Evolutionary conservation across 2,329 filamentous ascomycete genomes (phyloP).

Genomic region (Sclerotinia nivalis): DNA sequence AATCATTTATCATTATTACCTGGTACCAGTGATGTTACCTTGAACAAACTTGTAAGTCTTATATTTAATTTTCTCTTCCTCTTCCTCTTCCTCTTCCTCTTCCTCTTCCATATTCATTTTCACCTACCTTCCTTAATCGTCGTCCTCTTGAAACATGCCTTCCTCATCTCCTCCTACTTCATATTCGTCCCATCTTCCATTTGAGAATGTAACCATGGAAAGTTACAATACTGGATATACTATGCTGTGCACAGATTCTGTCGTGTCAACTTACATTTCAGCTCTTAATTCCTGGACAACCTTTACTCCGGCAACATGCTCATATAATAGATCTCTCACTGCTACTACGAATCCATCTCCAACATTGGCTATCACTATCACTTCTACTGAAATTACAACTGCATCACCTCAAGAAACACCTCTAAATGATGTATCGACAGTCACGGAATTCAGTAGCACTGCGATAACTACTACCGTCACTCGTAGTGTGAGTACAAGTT

Average conservation of each 20-base stretch:
- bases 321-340: neutral
- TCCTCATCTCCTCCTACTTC: neutral
- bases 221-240: slow-evolving; percentile 14
- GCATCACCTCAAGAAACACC: neutral
- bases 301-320: slow-evolving; percentile 20
- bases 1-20: neutral
- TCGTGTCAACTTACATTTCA: slow-evolving; percentile 17
- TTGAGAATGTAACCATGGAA: neutral
- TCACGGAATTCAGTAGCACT: slow-evolving; percentile 20
- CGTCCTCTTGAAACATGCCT: neutral
- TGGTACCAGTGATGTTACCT: too few relatives aligned
- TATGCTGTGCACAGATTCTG: slow-evolving; percentile 13
- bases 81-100: neutral
- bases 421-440: slow-evolving; percentile 9
- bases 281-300: slow-evolving; percentile 17
- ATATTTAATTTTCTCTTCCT: neutral
- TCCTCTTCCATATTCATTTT: neutral
- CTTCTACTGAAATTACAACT: neutral
- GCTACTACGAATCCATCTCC: neutral
- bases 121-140: neutral
- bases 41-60: too few relatives aligned
- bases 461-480: slow-evolving; percentile 20
- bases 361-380: neutral
- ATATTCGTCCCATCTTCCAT: neutral
- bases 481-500: slow-evolving; percentile 2